Base-by-base conservation (phyloP, 768 basidiomycete species). In the Ramaria rubella region DNA sequence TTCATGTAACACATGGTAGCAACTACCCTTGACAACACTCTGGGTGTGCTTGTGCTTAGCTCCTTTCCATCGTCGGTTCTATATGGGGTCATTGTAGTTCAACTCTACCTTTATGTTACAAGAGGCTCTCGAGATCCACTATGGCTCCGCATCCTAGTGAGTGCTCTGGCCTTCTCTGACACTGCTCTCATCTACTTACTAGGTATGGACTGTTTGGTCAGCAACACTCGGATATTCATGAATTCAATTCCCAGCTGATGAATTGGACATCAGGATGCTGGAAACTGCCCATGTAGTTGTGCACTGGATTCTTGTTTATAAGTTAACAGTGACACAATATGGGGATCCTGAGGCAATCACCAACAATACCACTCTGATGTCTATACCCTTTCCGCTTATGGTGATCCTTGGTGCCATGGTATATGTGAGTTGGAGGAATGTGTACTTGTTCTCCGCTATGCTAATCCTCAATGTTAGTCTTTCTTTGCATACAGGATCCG, bases 401-500 rank as follows among this genome's bases (percentile, higher is more conserved):
- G 27, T 21, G 15, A 3, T 36, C 52, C 24, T 53, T 4, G 52
- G 52, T 8, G 30, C 52, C 8, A 26, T 33, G 19, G 40, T 42
- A 23, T 34, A 53, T 15, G 52, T 53, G 34, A 12, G 36, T 38
- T 38, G 36, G 14, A 14, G 36, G 14, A 3, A n/a, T n/a, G 3
- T 38, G 36, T 38, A n/a, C n/a, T n/a, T n/a, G n/a, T n/a, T 7
- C 14, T 14, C n/a, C 12, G 36, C 34, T 19, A 7, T 3, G 2
- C 9, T n/a, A 21, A 12, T 34, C 40, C 31, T 14, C n/a, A 6
- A n/a, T 3, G 23, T 5, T 11, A 53, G 52, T n/a, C 26, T 23
- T 53, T 53, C 19, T 53, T 53, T 40, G 52, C 52, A 12, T 42
- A 42, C 12, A 27, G 52, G 17, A 29, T 53, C 19, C 52, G 34